Evolutionary conservation across 2,329 filamentous ascomycete genomes (phyloP), one percentile per base, ranked within the genome.

Genomic region (Pseudogymnoascus sp.): DNA sequence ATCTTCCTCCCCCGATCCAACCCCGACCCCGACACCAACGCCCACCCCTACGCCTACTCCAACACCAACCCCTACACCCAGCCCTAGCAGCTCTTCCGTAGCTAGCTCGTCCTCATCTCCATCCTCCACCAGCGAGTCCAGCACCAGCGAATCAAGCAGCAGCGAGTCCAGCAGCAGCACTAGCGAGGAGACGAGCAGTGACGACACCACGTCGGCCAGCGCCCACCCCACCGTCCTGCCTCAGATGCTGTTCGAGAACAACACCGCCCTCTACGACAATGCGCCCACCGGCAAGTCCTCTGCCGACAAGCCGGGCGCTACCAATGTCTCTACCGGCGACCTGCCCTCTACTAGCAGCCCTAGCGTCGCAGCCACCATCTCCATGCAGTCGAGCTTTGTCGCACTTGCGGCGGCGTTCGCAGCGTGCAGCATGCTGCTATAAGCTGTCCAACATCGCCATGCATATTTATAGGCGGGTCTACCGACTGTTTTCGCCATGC

Each of bases 1-100:
- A 29, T 29, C 63, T 7, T 10, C 65, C 59, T 12, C 67, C 61
- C 60, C 71, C 31, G 66, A 62, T 18, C 68, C 72, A 25, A 66
- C 70, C 1, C 64, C 71, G n/a, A 62, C 71, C 4, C 65, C 74
- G 33, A 65, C 61, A 8, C 62, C 64, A 42, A 39, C 61, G 6
- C 37, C 27, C 36, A 63, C 65, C 21, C 60, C 71, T 6, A 67
- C 65, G 1, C 60, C 69, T 42, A 69, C 68, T 4, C 55, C 68
- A 25, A 63, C 67, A 58, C 64, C 67, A 27, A 64, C 65, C 0
- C 31, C 59, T 8, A 60, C 62, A 4, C 55, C 55, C 9, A 36
- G 5, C 15, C 31, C 55, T 4, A 59, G 55, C 55, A 39, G 15
- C 55, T 59, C 55, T 21, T 18, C 13, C 1, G 25, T 4, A 8